Evolutionary conservation across 1,284 basidiomycete species (phyloP).

Genomic region (Malassezia furfur): DNA sequence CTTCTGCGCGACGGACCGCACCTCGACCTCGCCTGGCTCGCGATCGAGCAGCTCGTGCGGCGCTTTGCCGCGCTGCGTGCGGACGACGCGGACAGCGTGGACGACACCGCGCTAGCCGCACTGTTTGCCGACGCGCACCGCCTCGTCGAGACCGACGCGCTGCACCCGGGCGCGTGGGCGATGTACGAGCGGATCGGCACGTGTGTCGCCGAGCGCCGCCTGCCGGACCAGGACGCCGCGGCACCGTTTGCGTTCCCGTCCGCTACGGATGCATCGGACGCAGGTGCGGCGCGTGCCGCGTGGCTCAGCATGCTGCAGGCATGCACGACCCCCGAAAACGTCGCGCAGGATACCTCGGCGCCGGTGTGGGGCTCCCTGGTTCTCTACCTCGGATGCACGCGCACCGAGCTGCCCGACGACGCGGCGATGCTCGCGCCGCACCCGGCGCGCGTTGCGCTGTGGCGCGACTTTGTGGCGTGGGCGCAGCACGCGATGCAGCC

Average conservation of each 20-base stretch:
- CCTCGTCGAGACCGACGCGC: background rate
- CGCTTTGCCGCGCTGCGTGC: background rate
- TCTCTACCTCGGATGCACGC: background rate
- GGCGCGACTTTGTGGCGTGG: constrained; percentile 13
- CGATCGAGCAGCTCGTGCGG: background rate
- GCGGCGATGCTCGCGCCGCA: background rate
- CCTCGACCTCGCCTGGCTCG: constrained; percentile 7
- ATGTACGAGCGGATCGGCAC: constrained; percentile 1
- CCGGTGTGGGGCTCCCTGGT: constrained; percentile 11
- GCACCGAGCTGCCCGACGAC: background rate
- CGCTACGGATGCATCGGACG: background rate
- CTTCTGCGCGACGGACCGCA: background rate
- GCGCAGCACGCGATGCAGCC: background rate
- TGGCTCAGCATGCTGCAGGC: constrained; percentile 9
- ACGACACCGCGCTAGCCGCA: background rate
- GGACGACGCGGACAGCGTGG: background rate
- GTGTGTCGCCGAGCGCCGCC: background rate
- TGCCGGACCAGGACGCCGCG: background rate
- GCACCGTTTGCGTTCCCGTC: constrained; percentile 2
- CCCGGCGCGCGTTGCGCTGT: constrained; percentile 6
- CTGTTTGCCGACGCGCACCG: background rate
- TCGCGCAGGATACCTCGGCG: constrained; percentile 6
- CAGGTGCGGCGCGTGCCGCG: background rate
- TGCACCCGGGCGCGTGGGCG: constrained; percentile 9
- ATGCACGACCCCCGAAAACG: constrained; percentile 1